Base-by-base conservation (phyloP, 768 basidiomycete genomes). In the Macrolepiota albuminosa region DNA sequence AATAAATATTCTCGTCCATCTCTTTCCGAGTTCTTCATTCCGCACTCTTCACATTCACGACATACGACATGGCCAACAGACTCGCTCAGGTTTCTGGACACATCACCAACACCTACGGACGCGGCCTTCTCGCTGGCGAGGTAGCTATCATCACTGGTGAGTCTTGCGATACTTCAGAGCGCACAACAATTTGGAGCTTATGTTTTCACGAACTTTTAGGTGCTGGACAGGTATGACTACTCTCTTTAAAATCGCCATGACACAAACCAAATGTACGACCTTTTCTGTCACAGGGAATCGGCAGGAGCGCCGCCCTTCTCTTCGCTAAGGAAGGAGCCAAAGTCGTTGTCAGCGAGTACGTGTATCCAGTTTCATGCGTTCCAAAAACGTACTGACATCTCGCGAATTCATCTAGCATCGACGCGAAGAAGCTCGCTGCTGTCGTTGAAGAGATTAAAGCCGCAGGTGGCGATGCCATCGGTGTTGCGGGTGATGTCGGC, bases 301-400 rank as follows among this genome's bases (percentile, higher is more conserved):
- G 92, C 4, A 81, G 81, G 49, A 84, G 86, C 34, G 78, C 82
- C 42, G 92, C 92, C 1, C 73, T 93, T 36, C 77, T 91, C 45
- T 93, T 92, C 66, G 88, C 91, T 5, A 85, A 85, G 62, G 92
- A 94, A 69, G 92, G 92, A 18, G 91, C 92, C 16, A 93, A 89
- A 69, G 85, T 94, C 54, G 90, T 94, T 64, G 86, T 88, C 54
- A 85, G 86, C 80, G 92, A 94, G 87, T 92, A 64, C 58, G 80
- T 72, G 80, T 72, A 33, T 14, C 8, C 31, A 21, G 39, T 53
- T 39, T 4, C n/a, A 36, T 54, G 29, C 50, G 31, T 33, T 36
- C 7, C 34, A 49, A 34, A 43, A 40, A n/a, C 9, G 49, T 24
- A 29, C 37, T 68, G 26, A 54, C 52, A 21, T 52, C 63, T n/a